phyloP scores from a whole-genome alignment of 75 land plant species.

The Pinus tabuliformis region DNA sequence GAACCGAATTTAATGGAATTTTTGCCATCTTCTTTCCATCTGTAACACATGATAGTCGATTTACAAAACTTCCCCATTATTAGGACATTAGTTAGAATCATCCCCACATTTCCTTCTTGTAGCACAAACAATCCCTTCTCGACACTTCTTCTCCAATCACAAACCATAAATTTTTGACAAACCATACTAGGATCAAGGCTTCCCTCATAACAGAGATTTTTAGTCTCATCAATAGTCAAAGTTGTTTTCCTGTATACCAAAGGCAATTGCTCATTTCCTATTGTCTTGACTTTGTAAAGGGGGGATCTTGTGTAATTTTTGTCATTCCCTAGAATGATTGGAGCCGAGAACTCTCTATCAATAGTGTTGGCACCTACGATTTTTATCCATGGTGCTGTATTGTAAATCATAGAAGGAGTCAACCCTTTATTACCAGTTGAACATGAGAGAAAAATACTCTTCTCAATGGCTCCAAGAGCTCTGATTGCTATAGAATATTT shows the following conservation, averaged over 20 bases:
- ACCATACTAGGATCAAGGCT: constrained; percentile 23
- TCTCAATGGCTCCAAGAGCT: constrained; percentile 22
- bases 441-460: constrained; percentile 32
- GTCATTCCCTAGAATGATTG: constrained; percentile 13
- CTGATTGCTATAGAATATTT: constrained; percentile 18
- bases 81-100: constrained; percentile 2
- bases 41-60: neutral
- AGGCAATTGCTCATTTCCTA: neutral
- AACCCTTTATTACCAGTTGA: constrained; percentile 42
- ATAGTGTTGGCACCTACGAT: constrained; percentile 24
- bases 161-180: constrained; percentile 24
- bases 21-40: neutral
- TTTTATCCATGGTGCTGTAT: constrained; percentile 29
- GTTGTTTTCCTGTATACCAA: neutral
- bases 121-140: constrained; percentile 15
- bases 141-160: neutral
- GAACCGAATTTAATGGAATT: no score
- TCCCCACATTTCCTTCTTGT: constrained; percentile 27
- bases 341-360: constrained; percentile 12
- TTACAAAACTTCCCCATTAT: neutral
- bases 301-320: neutral
- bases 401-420: constrained; percentile 7
- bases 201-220: constrained; percentile 5
- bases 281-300: neutral
- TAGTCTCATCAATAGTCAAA: no score